phyloP scores from a whole-genome alignment of 2,329 filamentous ascomycete species.

The Tympanopsis confertula region DNA sequence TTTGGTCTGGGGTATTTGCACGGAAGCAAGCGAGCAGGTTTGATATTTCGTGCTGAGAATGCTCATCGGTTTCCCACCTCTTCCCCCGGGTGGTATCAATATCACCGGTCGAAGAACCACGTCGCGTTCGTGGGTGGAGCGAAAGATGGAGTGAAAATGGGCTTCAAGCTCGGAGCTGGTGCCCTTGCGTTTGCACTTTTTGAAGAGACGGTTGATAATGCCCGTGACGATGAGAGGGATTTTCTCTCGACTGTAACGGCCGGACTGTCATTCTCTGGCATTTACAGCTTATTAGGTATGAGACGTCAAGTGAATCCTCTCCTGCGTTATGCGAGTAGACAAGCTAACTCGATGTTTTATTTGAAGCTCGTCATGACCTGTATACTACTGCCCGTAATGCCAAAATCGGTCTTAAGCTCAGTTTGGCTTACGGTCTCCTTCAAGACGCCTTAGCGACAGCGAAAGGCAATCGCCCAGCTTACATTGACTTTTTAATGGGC shows the following conservation, averaged over 20 bases:
- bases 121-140: slow-evolving; percentile 42
- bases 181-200: slow-evolving; percentile 43
- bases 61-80: slow-evolving; percentile 51
- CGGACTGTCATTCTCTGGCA: not conserved
- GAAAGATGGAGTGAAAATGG: slow-evolving; percentile 42
- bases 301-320: no score
- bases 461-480: not conserved
- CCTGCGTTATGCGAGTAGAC: no score
- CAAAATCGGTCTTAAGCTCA: not conserved
- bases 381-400: not conserved
- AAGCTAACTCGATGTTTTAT: not conserved
- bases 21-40: slow-evolving; percentile 35
- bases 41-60: slow-evolving; percentile 57
- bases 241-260: not conserved
- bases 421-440: not conserved
- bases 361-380: not conserved
- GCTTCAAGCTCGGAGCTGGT: slow-evolving; percentile 36
- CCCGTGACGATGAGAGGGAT: not conserved
- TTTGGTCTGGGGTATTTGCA: not conserved
- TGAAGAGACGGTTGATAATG: slow-evolving; percentile 46
- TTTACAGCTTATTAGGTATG: slow-evolving; percentile 1
- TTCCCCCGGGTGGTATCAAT: slow-evolving; percentile 54
- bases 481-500: not conserved
- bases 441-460: not conserved
- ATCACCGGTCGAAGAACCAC: slow-evolving; percentile 61